phyloP scores from a whole-genome alignment of 768 basidiomycete species.

The Russula brevipes region DNA sequence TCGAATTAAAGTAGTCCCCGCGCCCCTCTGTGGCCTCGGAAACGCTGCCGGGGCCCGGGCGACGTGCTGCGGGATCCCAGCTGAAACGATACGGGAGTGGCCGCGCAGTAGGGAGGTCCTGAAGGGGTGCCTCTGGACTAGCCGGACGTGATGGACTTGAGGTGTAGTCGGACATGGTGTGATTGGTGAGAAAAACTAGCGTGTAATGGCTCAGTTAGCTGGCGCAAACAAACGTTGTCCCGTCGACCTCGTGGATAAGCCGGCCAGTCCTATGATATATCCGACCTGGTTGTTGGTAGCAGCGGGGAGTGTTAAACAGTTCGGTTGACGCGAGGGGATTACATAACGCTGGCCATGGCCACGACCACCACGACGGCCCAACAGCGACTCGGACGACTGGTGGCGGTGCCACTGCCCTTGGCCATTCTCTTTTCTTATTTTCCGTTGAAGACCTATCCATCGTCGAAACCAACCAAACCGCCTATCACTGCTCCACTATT shows the following conservation, averaged over 20 bases:
- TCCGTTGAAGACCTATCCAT: slow-evolving; percentile 28
- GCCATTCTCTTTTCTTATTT: slow-evolving; percentile 25
- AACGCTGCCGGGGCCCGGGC: slow-evolving; percentile 61
- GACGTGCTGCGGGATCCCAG: slow-evolving; percentile 60
- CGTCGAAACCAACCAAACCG: slow-evolving; percentile 1
- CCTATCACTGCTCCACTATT: slow-evolving; percentile 43
- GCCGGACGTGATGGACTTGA: slow-evolving; percentile 56
- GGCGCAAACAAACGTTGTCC: neutral
- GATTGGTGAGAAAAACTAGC: neutral
- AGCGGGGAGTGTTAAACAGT: neutral
- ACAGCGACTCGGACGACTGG: slow-evolving; percentile 8
- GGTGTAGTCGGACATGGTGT: slow-evolving; percentile 38
- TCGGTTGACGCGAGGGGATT: neutral
- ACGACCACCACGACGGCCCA: slow-evolving; percentile 23
- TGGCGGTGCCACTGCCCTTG: slow-evolving; percentile 13
- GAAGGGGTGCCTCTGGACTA: slow-evolving; percentile 46
- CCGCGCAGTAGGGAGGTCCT: slow-evolving; percentile 44
- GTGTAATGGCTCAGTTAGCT: neutral
- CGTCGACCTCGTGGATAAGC: neutral
- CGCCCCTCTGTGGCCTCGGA: slow-evolving; percentile 68
- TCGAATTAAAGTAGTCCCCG: slow-evolving; percentile 49
- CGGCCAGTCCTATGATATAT: neutral
- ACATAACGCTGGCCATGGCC: slow-evolving; percentile 11
- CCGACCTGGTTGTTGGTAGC: neutral
- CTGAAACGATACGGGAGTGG: slow-evolving; percentile 58